These are phyloP conservation scores for Begonia fuchsioides DNA, from an alignment of 306 rosid species.

Conservation along the genomic window DNA sequence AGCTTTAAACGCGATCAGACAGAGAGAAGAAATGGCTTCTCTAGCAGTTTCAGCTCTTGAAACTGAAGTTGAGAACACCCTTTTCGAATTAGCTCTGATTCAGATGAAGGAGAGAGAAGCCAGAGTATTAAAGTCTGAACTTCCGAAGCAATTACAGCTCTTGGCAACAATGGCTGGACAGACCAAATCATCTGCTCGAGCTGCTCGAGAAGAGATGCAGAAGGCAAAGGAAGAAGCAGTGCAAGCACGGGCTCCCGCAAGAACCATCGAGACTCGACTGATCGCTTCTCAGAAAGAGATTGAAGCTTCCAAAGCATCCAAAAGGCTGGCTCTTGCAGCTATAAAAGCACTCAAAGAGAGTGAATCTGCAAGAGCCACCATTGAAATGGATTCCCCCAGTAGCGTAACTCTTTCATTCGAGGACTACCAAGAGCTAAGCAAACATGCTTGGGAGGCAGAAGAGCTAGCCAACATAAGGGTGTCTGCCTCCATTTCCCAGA, in stretches of 20 bases:
- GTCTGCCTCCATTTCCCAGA: slow-evolving; percentile 54
- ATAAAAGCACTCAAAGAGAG: slow-evolving; percentile 88
- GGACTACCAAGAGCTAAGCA: slow-evolving; percentile 88
- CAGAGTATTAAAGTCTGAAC: slow-evolving; percentile 44
- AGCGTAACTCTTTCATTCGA: slow-evolving; percentile 74
- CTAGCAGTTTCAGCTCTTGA: slow-evolving; percentile 66
- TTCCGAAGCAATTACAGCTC: slow-evolving; percentile 59
- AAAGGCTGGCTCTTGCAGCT: slow-evolving; percentile 65
- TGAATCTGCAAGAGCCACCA: slow-evolving; percentile 32
- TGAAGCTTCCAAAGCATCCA: slow-evolving; percentile 90
- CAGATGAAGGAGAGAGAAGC: slow-evolving; percentile 79
- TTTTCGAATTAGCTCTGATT: slow-evolving; percentile 57
- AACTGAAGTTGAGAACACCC: slow-evolving; percentile 65
- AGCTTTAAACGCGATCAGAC: slow-evolving; percentile 38
- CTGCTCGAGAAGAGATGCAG: slow-evolving; percentile 57
- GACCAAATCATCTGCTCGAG: slow-evolving; percentile 52
- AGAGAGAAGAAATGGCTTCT: slow-evolving; percentile 84
- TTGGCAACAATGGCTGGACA: slow-evolving; percentile 67
- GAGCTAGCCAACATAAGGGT: slow-evolving; percentile 71
- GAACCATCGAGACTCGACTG: slow-evolving; percentile 67
- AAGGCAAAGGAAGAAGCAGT: slow-evolving; percentile 67
- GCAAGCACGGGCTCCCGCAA: slow-evolving; percentile 76
- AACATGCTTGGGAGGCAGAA: slow-evolving; percentile 78
- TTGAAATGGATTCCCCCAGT: slow-evolving; percentile 33
- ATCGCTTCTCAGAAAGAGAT: slow-evolving; percentile 87